Percentiles rank a stretch among this genome's conserved stretches.
phyloP scores from a whole-genome alignment of 768 basidiomycete species.

The Kwoniella sp. region DNA sequence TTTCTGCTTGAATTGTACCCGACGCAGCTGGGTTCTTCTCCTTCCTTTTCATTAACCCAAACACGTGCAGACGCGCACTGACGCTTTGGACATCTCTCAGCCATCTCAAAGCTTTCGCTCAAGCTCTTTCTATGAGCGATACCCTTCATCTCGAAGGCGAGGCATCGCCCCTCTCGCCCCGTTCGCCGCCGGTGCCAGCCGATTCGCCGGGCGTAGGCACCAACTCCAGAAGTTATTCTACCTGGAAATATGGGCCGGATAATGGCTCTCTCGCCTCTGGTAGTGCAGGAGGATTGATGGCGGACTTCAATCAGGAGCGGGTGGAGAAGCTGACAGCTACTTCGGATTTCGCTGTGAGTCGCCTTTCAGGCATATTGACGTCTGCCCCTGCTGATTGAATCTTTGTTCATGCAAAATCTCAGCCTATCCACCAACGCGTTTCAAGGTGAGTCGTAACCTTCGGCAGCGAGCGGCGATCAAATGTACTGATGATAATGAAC shows the following conservation, averaged over 20 bases:
- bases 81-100: slow-evolving; percentile 48
- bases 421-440: slow-evolving; percentile 83
- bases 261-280: slow-evolving; percentile 20
- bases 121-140: slow-evolving; percentile 71
- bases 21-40: not conserved
- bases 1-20: not conserved
- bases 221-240: slow-evolving; percentile 53
- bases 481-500: too few relatives aligned
- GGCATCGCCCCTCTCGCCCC: slow-evolving; percentile 33
- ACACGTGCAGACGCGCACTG: not conserved
- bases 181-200: slow-evolving; percentile 27
- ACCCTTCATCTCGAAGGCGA: slow-evolving; percentile 38
- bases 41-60: not conserved
- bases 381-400: not conserved
- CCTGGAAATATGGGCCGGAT: slow-evolving; percentile 44
- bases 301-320: slow-evolving; percentile 27
- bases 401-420: not conserved
- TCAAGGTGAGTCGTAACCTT: slow-evolving; percentile 69
- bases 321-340: slow-evolving; percentile 55
- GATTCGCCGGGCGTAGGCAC: slow-evolving; percentile 15
- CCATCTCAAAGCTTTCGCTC: slow-evolving; percentile 74
- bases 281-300: slow-evolving; percentile 10
- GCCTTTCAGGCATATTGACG: too few relatives aligned
- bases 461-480: too few relatives aligned
- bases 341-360: slow-evolving; percentile 56